Percentiles rank a stretch among this genome's conserved stretches.
Conservation (phyloP, 345 rosid genomes). For the Euphorbia pulcherrima region DNA sequence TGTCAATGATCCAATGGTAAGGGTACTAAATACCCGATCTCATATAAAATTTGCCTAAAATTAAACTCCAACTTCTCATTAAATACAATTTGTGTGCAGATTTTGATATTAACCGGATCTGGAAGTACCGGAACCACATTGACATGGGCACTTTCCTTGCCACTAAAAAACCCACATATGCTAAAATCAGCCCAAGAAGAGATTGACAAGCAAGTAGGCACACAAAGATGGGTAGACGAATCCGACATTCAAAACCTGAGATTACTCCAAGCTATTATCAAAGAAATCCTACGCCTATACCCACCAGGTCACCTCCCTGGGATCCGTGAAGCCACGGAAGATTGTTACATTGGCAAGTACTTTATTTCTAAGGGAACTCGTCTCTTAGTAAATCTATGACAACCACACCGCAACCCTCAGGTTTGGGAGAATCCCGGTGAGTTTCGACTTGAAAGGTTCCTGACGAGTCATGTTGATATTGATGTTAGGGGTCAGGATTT, state of each 20-base stretch:
- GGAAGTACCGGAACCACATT: constrained; percentile 44
- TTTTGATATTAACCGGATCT: constrained; percentile 41
- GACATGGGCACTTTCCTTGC: constrained; percentile 46
- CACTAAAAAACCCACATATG: constrained; percentile 38
- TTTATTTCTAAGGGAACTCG: constrained; percentile 29
- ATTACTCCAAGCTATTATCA: constrained; percentile 52
- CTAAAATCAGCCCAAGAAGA: constrained; percentile 50
- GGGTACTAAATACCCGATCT: too few species aligned
- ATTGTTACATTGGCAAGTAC: constrained; percentile 26
- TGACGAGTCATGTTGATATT: constrained; percentile 19
- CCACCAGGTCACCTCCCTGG: constrained; percentile 33
- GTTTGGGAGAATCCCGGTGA: constrained; percentile 20
- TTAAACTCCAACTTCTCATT: too few species aligned
- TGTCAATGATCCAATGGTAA: too few species aligned
- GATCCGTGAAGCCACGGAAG: constrained; percentile 38
- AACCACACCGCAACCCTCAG: constrained; percentile 40
- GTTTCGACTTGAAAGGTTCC: constrained; percentile 31
- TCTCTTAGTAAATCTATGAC: constrained; percentile 35
- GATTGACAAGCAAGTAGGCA: constrained; percentile 43
- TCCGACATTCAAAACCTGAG: constrained; percentile 43
- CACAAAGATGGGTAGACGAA: constrained; percentile 46
- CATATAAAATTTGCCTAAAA: too few species aligned
- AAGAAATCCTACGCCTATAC: constrained; percentile 45
- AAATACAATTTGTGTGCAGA: too few species aligned
- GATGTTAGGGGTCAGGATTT: constrained; percentile 25